phyloP scores from a whole-genome alignment of 2,329 filamentous ascomycete genomes.

The Exophiala alcalophila region DNA sequence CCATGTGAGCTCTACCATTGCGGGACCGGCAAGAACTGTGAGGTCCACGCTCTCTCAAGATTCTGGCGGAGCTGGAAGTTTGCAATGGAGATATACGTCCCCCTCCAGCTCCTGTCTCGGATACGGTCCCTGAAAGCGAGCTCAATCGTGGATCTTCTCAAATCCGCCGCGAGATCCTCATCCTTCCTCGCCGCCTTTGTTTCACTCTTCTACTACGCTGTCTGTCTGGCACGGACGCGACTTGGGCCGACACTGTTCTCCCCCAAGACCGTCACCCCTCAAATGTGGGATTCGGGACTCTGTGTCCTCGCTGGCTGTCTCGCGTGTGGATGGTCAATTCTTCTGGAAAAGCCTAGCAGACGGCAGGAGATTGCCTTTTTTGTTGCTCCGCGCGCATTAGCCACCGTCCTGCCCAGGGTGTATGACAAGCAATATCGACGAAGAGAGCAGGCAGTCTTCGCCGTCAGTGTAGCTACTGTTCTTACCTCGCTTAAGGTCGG shows the following conservation, averaged over 20 bases:
- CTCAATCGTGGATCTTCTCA: slow-evolving; percentile 50
- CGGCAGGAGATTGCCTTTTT: slow-evolving; percentile 76
- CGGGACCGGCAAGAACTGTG: slow-evolving; percentile 69
- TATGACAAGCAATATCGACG: slow-evolving; percentile 52
- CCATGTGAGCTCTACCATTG: slow-evolving; percentile 84
- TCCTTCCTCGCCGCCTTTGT: slow-evolving; percentile 77
- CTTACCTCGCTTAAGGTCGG: slow-evolving; percentile 16
- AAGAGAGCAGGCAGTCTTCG: slow-evolving; percentile 31
- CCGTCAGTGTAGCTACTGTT: slow-evolving; percentile 28
- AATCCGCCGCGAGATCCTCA: slow-evolving; percentile 67
- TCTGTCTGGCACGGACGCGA: slow-evolving; percentile 72
- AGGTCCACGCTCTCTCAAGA: slow-evolving; percentile 67
- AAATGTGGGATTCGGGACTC: slow-evolving; percentile 58
- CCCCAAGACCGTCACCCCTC: slow-evolving; percentile 48
- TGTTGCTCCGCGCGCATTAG: slow-evolving; percentile 73
- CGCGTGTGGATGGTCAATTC: slow-evolving; percentile 77
- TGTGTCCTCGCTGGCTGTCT: slow-evolving; percentile 71
- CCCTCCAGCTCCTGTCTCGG: slow-evolving; percentile 67
- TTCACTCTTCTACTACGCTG: slow-evolving; percentile 76
- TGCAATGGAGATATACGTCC: slow-evolving; percentile 73
- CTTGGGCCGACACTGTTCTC: slow-evolving; percentile 67
- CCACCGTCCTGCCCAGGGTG: slow-evolving; percentile 68
- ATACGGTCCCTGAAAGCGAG: slow-evolving; percentile 38
- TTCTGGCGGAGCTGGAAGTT: slow-evolving; percentile 69
- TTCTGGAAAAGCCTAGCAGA: slow-evolving; percentile 63